Evolutionary conservation across 139 green algal species (phyloP), one percentile per base, ranked within the genome.

Genomic region (Chlorella sp.): DNA sequence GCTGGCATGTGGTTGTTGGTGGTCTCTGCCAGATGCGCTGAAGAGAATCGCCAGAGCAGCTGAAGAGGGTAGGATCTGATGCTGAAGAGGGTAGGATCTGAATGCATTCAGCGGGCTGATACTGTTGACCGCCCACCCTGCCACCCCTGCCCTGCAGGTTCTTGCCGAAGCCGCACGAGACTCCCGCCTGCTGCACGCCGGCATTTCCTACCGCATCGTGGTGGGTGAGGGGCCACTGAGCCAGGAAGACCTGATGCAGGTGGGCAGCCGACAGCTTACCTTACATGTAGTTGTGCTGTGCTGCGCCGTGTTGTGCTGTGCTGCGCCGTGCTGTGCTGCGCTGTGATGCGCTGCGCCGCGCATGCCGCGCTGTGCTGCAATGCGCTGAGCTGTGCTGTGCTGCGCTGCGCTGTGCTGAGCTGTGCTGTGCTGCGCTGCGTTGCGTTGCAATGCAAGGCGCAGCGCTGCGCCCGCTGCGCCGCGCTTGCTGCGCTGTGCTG

Each of bases 151-250:
- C 12, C 40, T 4, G 24, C 83, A 88, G 83, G 7, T 88, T 9
- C 64, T 88, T 4, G 64, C 12, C 39, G 60, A 61, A 12, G 36
- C 48, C 36, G 83, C 83, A 11, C 61, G 64, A 2, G 64, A 88
- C 83, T 79, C 83, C 37, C 83, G 83, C 28, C 64, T 88, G 83
- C 64, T 88, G 64, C 83, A 88, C 30, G 83, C 83, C 64, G 48
- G 64, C 64, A 9, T 88, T 3, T 37, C 83, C 0, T 88, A 88
- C 32, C 11, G 30, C 26, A 80, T 88, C 16, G 83, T 88, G 64
- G 37, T 42, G 11, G 36, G 14, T 3, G 11, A 28, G 0, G 83
- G 83, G 4, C 64, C 64, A 5, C 83, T 88, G 37, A 61, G 36
- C 16, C 3, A 28, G 0, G 2, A 37, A 12, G 26, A 79, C 11